A percentile compares a stretch with the other conserved stretches of the same genome.
Conservation (phyloP, 345 rosid genomes). For the Bruguiera sexangula region DNA sequence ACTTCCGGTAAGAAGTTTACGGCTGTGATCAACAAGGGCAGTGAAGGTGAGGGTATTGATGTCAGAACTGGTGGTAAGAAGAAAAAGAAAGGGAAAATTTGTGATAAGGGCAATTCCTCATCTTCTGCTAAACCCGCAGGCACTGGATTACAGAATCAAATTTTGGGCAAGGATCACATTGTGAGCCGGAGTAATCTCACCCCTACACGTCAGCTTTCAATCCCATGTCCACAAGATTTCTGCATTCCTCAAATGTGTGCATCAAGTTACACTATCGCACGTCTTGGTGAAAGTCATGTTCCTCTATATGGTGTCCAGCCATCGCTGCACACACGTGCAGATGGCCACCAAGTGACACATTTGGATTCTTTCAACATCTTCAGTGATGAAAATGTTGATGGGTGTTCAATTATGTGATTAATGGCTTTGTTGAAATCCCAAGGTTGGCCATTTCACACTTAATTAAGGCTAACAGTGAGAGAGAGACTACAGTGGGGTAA, state of each 20-base stretch:
- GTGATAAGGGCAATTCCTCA: neutral
- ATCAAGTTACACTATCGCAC: slow-evolving; percentile 5
- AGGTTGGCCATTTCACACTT: neutral
- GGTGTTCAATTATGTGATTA: slow-evolving; percentile 20
- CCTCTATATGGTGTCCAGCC: slow-evolving; percentile 5
- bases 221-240: slow-evolving; percentile 11
- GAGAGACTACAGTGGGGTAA: neutral
- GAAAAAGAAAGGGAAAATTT: slow-evolving; percentile 3
- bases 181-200: slow-evolving; percentile 11
- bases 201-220: slow-evolving; percentile 11
- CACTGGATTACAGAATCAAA: neutral
- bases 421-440: neutral
- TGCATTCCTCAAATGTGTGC: slow-evolving; percentile 11
- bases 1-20: neutral
- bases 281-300: slow-evolving; percentile 13
- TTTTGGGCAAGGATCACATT: neutral
- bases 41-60: neutral
- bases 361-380: slow-evolving; percentile 16
- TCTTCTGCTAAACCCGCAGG: slow-evolving; percentile 6
- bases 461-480: neutral
- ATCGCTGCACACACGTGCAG: neutral
- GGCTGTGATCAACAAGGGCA: neutral
- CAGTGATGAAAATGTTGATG: slow-evolving; percentile 25
- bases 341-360: neutral
- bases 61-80: neutral